Evolutionary conservation across 2,329 filamentous ascomycete genomes (phyloP).

Genomic region (Rasamsonia emersonii): DNA sequence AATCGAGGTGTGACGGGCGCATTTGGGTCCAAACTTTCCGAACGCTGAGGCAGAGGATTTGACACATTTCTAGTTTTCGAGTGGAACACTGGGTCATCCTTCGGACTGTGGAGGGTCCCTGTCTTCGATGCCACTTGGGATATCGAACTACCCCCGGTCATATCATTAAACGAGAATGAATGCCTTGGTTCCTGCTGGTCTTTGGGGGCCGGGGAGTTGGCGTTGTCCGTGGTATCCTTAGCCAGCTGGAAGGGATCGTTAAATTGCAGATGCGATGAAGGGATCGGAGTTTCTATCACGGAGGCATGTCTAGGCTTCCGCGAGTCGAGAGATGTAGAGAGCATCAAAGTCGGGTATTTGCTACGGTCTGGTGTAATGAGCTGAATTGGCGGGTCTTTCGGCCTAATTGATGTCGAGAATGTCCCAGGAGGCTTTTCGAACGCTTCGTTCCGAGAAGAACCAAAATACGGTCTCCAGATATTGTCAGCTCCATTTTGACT

Average conservation of each 20-base stretch:
- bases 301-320: conserved; percentile 17
- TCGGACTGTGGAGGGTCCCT: conserved; percentile 23
- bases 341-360: conserved; percentile 40
- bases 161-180: conserved; percentile 44
- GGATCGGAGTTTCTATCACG: conserved; percentile 14
- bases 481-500: conserved; percentile 12
- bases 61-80: conserved; percentile 13
- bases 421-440: conserved; percentile 31
- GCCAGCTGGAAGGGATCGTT: conserved; percentile 22
- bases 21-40: conserved; percentile 15
- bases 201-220: conserved; percentile 1
- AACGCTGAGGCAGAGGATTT: conserved; percentile 17
- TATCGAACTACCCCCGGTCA: conserved; percentile 28
- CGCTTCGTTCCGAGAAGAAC: conserved; percentile 17
- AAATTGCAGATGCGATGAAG: conserved; percentile 19
- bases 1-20: conserved; percentile 15
- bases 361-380: conserved; percentile 27
- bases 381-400: conserved; percentile 32
- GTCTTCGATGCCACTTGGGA: conserved; percentile 29
- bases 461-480: conserved; percentile 34
- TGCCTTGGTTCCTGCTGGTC: conserved; percentile 24
- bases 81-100: conserved; percentile 8
- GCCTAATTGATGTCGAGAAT: conserved; percentile 18
- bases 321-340: conserved; percentile 32
- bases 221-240: conserved; percentile 2